Conservation (phyloP, 768 basidiomycete genomes). For the Mycena epipterygia region DNA sequence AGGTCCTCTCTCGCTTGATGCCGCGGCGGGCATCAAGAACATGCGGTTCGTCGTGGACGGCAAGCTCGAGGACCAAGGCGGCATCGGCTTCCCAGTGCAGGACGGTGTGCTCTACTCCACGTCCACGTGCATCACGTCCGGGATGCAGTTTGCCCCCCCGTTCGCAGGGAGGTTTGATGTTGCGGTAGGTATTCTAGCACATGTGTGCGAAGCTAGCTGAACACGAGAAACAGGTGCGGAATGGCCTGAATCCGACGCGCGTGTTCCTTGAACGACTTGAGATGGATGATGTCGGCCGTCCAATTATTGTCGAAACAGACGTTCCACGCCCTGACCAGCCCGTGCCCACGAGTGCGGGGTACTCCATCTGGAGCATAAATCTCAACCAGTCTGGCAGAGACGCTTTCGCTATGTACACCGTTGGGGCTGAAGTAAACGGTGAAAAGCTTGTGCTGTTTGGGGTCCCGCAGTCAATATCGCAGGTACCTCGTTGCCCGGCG, state of each 20-base stretch:
- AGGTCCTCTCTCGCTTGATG: background rate
- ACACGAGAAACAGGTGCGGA: constrained; percentile 12
- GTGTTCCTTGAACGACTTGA: constrained; percentile 11
- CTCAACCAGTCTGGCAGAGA: constrained; percentile 6
- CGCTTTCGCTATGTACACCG: constrained; percentile 8
- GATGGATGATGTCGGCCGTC: constrained; percentile 1
- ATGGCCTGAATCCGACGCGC: constrained; percentile 18
- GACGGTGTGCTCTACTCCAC: constrained; percentile 11
- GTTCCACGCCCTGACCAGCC: constrained; percentile 15
- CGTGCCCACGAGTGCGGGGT: constrained; percentile 1
- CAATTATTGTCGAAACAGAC: constrained; percentile 18
- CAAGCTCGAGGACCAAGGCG: constrained; percentile 12
- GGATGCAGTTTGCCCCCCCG: background rate
- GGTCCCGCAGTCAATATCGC: constrained; percentile 9
- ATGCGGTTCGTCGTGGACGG: constrained; percentile 10
- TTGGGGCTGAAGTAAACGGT: constrained; percentile 20
- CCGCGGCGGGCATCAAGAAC: constrained; percentile 7
- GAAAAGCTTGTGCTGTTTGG: constrained; percentile 20
- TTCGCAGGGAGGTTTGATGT: background rate
- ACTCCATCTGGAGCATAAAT: constrained; percentile 27
- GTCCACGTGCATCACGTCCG: background rate
- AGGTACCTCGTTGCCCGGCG: constrained; percentile 13
- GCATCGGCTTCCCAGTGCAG: constrained; percentile 9
- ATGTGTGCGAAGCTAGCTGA: constrained; percentile 8
- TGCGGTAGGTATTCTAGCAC: constrained; percentile 6